phyloP scores from a whole-genome alignment of 345 rosid genomes.

The Trapa incisa region DNA sequence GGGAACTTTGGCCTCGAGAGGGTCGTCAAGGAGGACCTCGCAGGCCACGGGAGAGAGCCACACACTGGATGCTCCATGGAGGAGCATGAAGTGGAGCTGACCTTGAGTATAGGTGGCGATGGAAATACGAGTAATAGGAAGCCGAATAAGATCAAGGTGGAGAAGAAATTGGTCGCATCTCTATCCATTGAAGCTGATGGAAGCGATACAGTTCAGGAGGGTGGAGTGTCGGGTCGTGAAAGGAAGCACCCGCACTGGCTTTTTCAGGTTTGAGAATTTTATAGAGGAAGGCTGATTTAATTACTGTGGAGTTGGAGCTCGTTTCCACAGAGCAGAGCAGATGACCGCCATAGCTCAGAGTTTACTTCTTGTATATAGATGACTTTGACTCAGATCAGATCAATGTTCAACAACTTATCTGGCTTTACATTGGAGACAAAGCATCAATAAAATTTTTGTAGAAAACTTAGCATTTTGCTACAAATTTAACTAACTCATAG shows the following conservation, averaged over 20 bases:
- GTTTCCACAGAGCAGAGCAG: neutral
- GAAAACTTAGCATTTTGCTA: too few relatives aligned
- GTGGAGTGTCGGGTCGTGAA: conserved; percentile 46
- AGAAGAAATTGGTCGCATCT: conserved; percentile 17
- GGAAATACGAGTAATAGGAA: conserved; percentile 17
- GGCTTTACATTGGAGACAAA: too few relatives aligned
- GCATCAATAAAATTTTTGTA: too few relatives aligned
- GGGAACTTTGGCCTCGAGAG: conserved; percentile 37
- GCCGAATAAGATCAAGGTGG: neutral
- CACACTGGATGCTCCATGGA: conserved; percentile 21
- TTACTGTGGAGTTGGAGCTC: neutral
- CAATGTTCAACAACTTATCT: neutral
- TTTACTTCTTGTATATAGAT: conserved; percentile 1
- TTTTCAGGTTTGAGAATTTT: conserved; percentile 36
- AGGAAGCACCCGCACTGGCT: conserved; percentile 65
- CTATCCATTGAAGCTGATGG: conserved; percentile 21
- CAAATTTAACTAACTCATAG: too few relatives aligned
- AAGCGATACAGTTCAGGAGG: conserved; percentile 35
- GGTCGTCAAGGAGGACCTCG: conserved; percentile 22
- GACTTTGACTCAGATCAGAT: neutral
- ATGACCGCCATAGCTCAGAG: too few relatives aligned
- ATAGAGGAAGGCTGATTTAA: neutral
- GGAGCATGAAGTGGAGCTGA: conserved; percentile 52
- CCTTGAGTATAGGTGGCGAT: conserved; percentile 48
- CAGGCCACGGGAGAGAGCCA: conserved; percentile 7